Evolutionary conservation across 225 moss, liverwort and hornwort genomes (phyloP).

Genomic region (Straminergon stramineum): DNA sequence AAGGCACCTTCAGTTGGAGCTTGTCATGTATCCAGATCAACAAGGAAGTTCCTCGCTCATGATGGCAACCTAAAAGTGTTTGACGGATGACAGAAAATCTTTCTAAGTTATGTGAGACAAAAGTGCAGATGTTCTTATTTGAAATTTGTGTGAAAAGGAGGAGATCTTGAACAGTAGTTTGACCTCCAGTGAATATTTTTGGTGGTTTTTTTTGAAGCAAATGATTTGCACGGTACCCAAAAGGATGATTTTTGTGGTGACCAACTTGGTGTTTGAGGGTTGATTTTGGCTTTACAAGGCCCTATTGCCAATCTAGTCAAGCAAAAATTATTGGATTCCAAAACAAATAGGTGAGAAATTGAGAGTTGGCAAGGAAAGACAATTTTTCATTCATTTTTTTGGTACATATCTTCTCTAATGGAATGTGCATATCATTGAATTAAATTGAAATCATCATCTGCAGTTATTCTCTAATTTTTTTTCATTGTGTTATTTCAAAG

Average conservation of each 20-base stretch:
- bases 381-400: neutral
- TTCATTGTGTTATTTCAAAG: neutral
- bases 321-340: neutral
- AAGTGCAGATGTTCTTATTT: neutral
- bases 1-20: neutral
- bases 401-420: neutral
- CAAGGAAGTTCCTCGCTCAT: neutral
- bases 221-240: rapidly evolving
- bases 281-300: rapidly evolving
- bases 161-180: neutral
- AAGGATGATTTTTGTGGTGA: neutral
- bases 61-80: rapidly evolving
- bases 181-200: neutral
- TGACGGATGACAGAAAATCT: rapidly evolving
- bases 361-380: neutral
- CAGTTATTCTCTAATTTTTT: neutral
- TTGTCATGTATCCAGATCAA: neutral
- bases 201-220: neutral
- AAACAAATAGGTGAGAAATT: neutral
- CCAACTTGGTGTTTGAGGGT: rapidly evolving
- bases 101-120: neutral
- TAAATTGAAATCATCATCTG: neutral
- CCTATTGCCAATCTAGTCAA: neutral
- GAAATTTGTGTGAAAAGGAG: neutral
- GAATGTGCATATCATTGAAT: neutral